Percentiles rank a stretch among this genome's conserved stretches.
Conservation (phyloP, 345 rosid species). For the Triadica sebifera region DNA sequence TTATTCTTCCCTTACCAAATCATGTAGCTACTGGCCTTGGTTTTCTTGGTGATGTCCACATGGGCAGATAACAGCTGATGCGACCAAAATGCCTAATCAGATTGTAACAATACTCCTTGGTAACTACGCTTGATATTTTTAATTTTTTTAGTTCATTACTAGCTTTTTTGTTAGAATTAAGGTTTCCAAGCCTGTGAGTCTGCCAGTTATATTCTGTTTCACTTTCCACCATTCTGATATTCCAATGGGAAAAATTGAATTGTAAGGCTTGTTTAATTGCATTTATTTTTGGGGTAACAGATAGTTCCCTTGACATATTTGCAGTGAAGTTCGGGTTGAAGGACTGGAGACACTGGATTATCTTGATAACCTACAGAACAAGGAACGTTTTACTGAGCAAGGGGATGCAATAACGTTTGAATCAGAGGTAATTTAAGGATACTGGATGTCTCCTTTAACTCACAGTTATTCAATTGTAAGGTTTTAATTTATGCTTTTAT, state of each 20-base stretch:
- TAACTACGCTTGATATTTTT: not conserved
- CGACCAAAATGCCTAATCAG: no score
- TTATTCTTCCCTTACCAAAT: not conserved
- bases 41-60: not conserved
- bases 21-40: not conserved
- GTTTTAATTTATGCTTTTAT: constrained; percentile 10
- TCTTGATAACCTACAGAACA: constrained; percentile 80
- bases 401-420: constrained; percentile 97
- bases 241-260: not conserved
- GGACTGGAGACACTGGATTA: constrained; percentile 92
- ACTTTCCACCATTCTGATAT: not conserved
- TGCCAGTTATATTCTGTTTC: no score
- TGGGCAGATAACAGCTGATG: no score
- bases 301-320: constrained; percentile 1
- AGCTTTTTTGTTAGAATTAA: not conserved
- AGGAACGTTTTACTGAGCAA: constrained; percentile 84
- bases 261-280: not conserved
- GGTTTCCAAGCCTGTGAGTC: not conserved
- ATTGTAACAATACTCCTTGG: no score
- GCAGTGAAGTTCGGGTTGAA: constrained; percentile 95
- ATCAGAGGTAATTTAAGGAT: constrained; percentile 49
- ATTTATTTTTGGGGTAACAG: not conserved
- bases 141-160: not conserved
- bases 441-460: not conserved
- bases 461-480: not conserved